A percentile compares a stretch with the other conserved stretches of the same genome.
phyloP scores from a whole-genome alignment of 208 protist genomes.

The Polymyxa betae region DNA sequence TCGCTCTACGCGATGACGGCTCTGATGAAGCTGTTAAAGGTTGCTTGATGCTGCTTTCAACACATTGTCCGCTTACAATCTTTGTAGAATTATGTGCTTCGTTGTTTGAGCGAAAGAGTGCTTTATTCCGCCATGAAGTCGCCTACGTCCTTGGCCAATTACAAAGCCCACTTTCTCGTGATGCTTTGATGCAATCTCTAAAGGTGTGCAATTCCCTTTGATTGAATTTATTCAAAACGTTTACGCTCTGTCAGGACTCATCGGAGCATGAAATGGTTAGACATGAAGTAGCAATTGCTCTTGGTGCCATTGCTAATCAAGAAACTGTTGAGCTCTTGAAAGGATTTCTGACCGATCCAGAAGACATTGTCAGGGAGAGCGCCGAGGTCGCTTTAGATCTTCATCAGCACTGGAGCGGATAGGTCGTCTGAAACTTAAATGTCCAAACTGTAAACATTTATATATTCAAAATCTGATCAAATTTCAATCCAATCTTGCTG shows the following conservation, averaged over 20 bases:
- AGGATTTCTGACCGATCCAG: conserved; percentile 56
- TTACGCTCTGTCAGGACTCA: conserved; percentile 76
- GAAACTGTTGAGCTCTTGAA: conserved; percentile 63
- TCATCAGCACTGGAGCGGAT: conserved; percentile 12
- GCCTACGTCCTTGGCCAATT: conserved; percentile 88
- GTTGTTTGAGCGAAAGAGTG: conserved; percentile 80
- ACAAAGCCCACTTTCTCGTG: conserved; percentile 79
- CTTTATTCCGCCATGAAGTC: conserved; percentile 95
- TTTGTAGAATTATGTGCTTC: conserved; percentile 76
- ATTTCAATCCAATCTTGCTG: too few species aligned
- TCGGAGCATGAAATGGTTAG: conserved; percentile 92
- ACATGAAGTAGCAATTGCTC: conserved; percentile 83
- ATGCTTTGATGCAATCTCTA: conserved; percentile 67
- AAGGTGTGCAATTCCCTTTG: neutral
- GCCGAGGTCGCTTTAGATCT: conserved; percentile 70
- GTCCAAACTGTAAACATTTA: too few species aligned
- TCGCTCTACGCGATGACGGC: conserved; percentile 86
- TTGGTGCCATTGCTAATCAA: conserved; percentile 88
- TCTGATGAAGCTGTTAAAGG: conserved; percentile 58
- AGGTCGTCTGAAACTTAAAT: too few species aligned
- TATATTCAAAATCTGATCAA: too few species aligned
- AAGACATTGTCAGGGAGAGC: conserved; percentile 66
- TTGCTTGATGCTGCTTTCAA: neutral
- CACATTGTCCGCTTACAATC: neutral
- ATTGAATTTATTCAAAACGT: neutral